Evolutionary conservation across 306 rosid species (phyloP).

Genomic region (Vachellia collinsii): DNA sequence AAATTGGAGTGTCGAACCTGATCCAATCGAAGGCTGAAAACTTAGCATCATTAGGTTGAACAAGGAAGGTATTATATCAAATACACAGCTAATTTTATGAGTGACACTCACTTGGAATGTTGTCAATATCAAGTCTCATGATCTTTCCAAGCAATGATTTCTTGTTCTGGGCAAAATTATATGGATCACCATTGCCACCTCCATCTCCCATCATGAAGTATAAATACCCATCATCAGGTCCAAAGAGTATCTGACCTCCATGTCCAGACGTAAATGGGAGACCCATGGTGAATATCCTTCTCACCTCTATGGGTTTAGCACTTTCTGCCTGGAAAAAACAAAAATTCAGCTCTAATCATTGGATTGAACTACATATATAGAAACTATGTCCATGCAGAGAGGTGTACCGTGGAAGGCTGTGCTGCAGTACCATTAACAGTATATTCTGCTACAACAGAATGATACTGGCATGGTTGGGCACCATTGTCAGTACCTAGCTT

Average conservation of each 20-base stretch:
- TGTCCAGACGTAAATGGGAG: constrained; percentile 78
- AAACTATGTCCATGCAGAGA: constrained; percentile 26
- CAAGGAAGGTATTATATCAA: not conserved
- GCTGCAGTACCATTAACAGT: constrained; percentile 67
- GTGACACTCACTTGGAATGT: constrained; percentile 66
- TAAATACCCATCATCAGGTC: constrained; percentile 81
- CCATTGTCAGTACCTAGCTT: constrained; percentile 62
- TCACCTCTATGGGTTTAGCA: constrained; percentile 85
- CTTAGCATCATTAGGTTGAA: constrained; percentile 12
- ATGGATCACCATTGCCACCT: constrained; percentile 82
- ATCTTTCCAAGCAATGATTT: constrained; percentile 95
- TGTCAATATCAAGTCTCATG: constrained; percentile 89
- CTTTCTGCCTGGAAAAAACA: constrained; percentile 69
- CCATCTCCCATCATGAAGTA: constrained; percentile 97
- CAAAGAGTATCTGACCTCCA: constrained; percentile 96
- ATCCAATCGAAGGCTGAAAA: not conserved
- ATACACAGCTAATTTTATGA: not conserved
- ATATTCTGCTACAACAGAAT: constrained; percentile 80
- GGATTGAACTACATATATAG: constrained; percentile 25
- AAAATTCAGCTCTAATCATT: not conserved
- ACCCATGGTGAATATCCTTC: constrained; percentile 95
- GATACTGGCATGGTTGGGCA: constrained; percentile 87
- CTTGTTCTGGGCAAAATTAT: constrained; percentile 88
- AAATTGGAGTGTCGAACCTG: too few relatives aligned
- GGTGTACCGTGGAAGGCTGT: constrained; percentile 70